Conservation (phyloP, 805 yeast species). For the Zygosaccharomyces rouxii region DNA sequence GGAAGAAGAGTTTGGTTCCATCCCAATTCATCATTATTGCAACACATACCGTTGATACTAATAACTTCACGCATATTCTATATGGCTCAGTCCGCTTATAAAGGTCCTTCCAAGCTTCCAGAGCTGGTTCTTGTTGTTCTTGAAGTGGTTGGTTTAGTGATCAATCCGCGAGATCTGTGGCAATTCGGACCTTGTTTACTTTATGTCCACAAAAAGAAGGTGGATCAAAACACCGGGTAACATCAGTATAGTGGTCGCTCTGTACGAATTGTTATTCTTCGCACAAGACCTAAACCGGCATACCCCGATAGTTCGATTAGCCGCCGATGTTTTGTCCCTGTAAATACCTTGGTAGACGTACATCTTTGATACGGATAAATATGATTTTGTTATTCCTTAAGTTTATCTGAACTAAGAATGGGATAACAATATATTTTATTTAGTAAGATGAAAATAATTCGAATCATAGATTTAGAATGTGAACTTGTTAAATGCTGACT, state of each 20-base stretch:
- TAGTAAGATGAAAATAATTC: no score
- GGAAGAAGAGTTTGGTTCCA: background rate
- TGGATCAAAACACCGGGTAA: slow-evolving; percentile 1
- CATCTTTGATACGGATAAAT: no score
- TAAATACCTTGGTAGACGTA: no score
- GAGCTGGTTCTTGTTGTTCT: slow-evolving; percentile 4
- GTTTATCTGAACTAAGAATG: background rate
- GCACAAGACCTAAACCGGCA: no score
- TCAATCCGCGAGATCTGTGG: slow-evolving; percentile 7
- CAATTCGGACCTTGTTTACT: slow-evolving; percentile 7
- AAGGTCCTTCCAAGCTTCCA: slow-evolving; percentile 4
- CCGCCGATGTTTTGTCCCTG: background rate
- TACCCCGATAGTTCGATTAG: background rate
- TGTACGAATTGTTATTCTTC: background rate
- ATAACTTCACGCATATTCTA: slow-evolving; percentile 83
- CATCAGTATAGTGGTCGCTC: background rate
- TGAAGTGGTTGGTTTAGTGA: slow-evolving; percentile 5
- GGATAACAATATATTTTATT: no score
- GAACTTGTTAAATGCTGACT: no score
- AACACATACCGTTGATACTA: slow-evolving; percentile 73
- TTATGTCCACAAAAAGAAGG: slow-evolving; percentile 8
- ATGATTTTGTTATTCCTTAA: background rate
- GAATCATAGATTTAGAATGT: no score
- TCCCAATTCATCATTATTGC: slow-evolving; percentile 1
- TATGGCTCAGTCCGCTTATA: background rate